Evolutionary conservation across 2,329 filamentous ascomycete genomes (phyloP).

Genomic region (Teratosphaeria viscida): DNA sequence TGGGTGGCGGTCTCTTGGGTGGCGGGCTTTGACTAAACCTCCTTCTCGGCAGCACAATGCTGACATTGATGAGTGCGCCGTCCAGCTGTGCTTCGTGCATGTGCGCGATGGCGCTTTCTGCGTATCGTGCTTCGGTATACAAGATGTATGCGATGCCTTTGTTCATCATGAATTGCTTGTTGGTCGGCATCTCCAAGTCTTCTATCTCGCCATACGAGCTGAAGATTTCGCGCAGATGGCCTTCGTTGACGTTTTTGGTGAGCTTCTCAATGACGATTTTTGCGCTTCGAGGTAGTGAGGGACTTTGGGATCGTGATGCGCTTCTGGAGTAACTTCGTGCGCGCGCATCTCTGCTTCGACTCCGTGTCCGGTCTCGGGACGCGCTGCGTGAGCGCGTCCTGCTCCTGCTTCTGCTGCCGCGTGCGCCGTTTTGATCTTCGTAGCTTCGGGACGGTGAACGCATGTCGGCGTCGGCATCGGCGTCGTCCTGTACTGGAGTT

Average conservation of each 20-base stretch:
- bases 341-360: not conserved
- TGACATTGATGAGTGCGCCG: constrained; percentile 71
- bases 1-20: constrained; percentile 52
- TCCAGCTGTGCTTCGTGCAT: constrained; percentile 94
- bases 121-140: constrained; percentile 64
- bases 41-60: constrained; percentile 73
- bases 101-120: constrained; percentile 80
- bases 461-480: not conserved
- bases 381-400: constrained; percentile 13
- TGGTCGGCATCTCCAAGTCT: constrained; percentile 83
- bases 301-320: constrained; percentile 8
- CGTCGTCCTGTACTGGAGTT: constrained; percentile 2
- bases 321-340: not conserved
- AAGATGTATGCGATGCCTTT: constrained; percentile 90
- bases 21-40: constrained; percentile 76
- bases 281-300: constrained; percentile 16
- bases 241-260: constrained; percentile 86
- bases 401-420: not conserved
- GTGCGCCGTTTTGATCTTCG: not conserved
- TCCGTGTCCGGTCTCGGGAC: constrained; percentile 10
- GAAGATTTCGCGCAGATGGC: constrained; percentile 86
- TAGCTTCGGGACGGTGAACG: not conserved
- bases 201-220: constrained; percentile 75
- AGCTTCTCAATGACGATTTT: constrained; percentile 94
- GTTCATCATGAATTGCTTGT: constrained; percentile 75